Evolutionary conservation across 1,139 yeast genomes (phyloP).

Genomic region (Suhomyces maxii): DNA sequence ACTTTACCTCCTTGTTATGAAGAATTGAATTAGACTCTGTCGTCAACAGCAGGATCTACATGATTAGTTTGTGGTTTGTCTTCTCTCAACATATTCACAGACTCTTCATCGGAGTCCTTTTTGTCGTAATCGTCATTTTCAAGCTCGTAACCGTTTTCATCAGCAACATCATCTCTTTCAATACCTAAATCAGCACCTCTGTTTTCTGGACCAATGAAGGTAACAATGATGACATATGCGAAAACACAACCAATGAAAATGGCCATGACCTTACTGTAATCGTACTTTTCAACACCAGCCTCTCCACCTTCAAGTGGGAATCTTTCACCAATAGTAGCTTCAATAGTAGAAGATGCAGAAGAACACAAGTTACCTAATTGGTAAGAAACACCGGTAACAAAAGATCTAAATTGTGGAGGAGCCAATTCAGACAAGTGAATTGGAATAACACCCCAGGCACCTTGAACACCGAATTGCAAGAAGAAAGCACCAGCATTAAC

Average conservation of each 20-base stretch:
- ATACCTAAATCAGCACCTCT: constrained; percentile 35
- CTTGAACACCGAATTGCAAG: constrained; percentile 80
- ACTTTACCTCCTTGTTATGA: neutral
- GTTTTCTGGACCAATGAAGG: constrained; percentile 75
- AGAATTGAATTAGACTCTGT: constrained; percentile 1
- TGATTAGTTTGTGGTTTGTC: constrained; percentile 4
- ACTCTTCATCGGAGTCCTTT: constrained; percentile 12
- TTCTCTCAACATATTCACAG: constrained; percentile 2
- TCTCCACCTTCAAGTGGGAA: constrained; percentile 33
- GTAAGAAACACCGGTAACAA: constrained; percentile 73
- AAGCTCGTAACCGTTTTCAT: constrained; percentile 10
- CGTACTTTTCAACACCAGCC: constrained; percentile 15
- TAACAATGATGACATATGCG: constrained; percentile 56
- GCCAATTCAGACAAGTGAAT: constrained; percentile 74
- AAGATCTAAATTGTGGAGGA: constrained; percentile 72
- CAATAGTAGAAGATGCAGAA: constrained; percentile 82
- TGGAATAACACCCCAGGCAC: constrained; percentile 88
- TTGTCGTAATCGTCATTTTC: constrained; percentile 9
- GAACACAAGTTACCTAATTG: constrained; percentile 85
- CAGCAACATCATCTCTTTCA: constrained; percentile 17
- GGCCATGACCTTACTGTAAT: constrained; percentile 64
- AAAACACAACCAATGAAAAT: constrained; percentile 80
- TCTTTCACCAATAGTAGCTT: constrained; percentile 67
- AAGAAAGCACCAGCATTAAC: constrained; percentile 79
- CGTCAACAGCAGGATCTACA: neutral